Base-by-base conservation (phyloP, 140 eudicot genomes). In the Flaveria floridana region DNA sequence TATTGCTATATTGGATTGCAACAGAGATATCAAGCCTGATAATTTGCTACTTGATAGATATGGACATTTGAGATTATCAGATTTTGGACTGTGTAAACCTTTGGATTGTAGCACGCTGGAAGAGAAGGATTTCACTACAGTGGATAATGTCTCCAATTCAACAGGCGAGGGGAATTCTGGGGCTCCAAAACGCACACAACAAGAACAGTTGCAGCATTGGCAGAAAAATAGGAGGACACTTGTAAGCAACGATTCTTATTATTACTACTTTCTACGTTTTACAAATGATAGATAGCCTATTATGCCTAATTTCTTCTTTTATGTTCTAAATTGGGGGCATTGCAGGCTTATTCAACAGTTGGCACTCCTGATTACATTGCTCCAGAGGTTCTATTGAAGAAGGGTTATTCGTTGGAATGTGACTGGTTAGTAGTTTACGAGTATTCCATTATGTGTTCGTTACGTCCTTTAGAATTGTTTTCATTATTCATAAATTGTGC, bases 1-100 rank as follows among this genome's bases (percentile, higher is more conserved):
- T 44, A 44, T 67, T 28, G 21, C 7, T 67, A 42, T 73, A 65
- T 73, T 10, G 55, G 16, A 78, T 65, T 83, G 78, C 37, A 69
- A 76, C 99, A 94, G 99, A 83, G 99, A 94, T 72, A 94, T 94
- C 64, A 94, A 94, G 80, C 97, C 97, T 13, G 99, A 94, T 79
- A 94, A 94, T 88, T 78, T 94, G 88, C 88, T 94, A 55, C 99
- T 94, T 74, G 99, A 94, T 88, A 90, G 76, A 84, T 80, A 77
- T 83, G 97, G 99, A 15, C 99, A 94, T 85, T 76, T 94, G 79
- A 82, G 90, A 82, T 79, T 94, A 68, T 94, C 99, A 7, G 99
- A 94, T 72, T 94, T 94, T 18, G 99, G 99, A 63, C 82, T 94
- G 26, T 94, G 99, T 80, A 94, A 94, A 73, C 96, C 99, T 30